Evolutionary conservation across 495 filamentous ascomycete species (phyloP).

Genomic region (Eremomyces bilateralis): DNA sequence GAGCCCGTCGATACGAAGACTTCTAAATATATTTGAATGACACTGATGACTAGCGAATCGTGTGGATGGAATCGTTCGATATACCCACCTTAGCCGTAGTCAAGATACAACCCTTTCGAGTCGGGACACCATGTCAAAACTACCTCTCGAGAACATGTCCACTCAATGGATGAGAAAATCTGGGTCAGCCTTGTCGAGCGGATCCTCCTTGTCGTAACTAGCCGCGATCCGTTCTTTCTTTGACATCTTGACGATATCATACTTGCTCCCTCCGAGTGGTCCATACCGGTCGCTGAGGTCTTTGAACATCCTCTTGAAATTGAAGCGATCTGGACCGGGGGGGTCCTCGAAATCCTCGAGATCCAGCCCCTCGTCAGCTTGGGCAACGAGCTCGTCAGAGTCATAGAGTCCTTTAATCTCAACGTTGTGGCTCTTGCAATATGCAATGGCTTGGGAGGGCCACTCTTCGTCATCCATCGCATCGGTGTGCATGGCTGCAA

Average conservation of each 20-base stretch:
- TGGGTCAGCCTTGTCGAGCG: constrained; percentile 1
- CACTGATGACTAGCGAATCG: no score
- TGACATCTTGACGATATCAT: constrained; percentile 9
- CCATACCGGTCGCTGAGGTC: no score
- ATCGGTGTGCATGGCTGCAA: neutral
- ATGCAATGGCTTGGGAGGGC: constrained; percentile 1
- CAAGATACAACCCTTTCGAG: no score
- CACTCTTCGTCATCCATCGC: constrained; percentile 4
- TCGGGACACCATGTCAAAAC: no score
- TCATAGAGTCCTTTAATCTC: constrained; percentile 1
- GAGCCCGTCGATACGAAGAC: no score
- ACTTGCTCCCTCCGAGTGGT: constrained; percentile 4
- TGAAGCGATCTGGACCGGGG: neutral
- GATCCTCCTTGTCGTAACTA: constrained; percentile 7
- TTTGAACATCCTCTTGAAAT: no score
- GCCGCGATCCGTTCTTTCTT: constrained; percentile 4
- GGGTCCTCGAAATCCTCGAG: constrained; percentile 1
- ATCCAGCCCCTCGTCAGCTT: neutral
- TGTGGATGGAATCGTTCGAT: no score
- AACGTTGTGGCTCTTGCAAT: constrained; percentile 3
- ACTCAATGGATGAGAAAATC: no score
- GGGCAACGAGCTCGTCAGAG: constrained; percentile 1
- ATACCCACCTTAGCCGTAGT: no score
- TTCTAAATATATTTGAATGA: no score
- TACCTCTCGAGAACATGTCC: no score